Percentiles rank a stretch among this genome's conserved stretches.
Evolutionary conservation across 2,329 filamentous ascomycete species (phyloP).

Genomic region (Dactylellina haptotyla): DNA sequence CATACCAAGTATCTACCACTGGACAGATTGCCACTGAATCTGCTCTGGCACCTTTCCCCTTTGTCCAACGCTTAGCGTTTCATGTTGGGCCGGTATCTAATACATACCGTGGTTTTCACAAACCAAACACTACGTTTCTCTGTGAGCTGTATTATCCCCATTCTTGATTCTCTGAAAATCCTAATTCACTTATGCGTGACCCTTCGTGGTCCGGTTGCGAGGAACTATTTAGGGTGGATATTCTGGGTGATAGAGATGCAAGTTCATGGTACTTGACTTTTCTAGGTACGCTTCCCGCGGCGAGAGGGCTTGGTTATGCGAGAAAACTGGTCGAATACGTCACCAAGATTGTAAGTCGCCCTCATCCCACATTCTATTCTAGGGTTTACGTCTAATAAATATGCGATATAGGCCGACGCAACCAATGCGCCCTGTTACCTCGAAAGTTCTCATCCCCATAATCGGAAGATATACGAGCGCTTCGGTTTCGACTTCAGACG

Average conservation of each 20-base stretch:
- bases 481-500: slow-evolving; percentile 76
- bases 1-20: slow-evolving; percentile 70
- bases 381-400: background rate
- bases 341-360: slow-evolving; percentile 68
- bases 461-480: slow-evolving; percentile 77
- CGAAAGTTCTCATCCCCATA: slow-evolving; percentile 76
- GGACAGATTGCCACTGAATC: slow-evolving; percentile 55
- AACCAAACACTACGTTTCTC: slow-evolving; percentile 11
- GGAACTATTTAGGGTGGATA: slow-evolving; percentile 60
- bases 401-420: slow-evolving; percentile 72
- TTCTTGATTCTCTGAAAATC: slow-evolving; percentile 54
- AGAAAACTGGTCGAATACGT: slow-evolving; percentile 76
- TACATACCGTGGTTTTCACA: slow-evolving; percentile 41
- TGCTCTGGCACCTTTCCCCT: slow-evolving; percentile 52
- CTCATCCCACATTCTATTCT: background rate
- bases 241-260: slow-evolving; percentile 74
- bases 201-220: slow-evolving; percentile 50
- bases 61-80: slow-evolving; percentile 55
- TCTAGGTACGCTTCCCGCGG: slow-evolving; percentile 77
- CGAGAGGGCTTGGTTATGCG: slow-evolving; percentile 77
- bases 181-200: slow-evolving; percentile 54
- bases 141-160: slow-evolving; percentile 52
- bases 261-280: slow-evolving; percentile 85
- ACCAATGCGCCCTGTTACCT: slow-evolving; percentile 75
- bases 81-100: slow-evolving; percentile 55